Percentiles rank a stretch among this genome's conserved stretches.
Conservation (phyloP, 2,329 filamentous ascomycete genomes). For the Fusarium coicis region DNA sequence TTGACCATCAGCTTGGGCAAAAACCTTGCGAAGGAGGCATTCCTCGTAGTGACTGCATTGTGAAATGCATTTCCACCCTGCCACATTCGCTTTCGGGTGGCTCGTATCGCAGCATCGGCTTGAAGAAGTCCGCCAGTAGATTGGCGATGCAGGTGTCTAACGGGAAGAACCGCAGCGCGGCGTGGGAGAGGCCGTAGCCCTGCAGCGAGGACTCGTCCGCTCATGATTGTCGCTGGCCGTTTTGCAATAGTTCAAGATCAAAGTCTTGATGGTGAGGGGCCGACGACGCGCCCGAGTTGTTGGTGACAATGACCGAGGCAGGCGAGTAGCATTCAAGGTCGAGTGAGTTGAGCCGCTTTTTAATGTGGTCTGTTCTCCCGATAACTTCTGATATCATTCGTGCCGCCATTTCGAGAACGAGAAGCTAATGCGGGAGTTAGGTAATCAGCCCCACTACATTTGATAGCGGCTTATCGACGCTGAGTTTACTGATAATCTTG, state of each 20-base stretch:
- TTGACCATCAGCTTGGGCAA: conserved; percentile 92
- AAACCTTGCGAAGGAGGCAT: conserved; percentile 72
- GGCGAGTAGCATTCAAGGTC: conserved; percentile 35
- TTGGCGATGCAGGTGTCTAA: conserved; percentile 73
- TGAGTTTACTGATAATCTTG: background rate
- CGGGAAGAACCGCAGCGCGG: conserved; percentile 64
- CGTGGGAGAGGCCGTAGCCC: conserved; percentile 75
- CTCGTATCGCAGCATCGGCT: conserved; percentile 70
- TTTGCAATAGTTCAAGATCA: conserved; percentile 30
- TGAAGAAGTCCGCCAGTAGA: conserved; percentile 76
- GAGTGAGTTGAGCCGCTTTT: conserved; percentile 22
- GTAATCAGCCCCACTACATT: conserved; percentile 24
- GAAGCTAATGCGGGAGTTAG: conserved; percentile 30
- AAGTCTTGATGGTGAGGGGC: conserved; percentile 36
- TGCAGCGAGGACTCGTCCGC: conserved; percentile 67
- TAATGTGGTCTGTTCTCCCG: conserved; percentile 29
- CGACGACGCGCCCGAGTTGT: conserved; percentile 39
- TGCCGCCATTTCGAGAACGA: conserved; percentile 34
- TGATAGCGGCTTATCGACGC: background rate
- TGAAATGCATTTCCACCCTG: conserved; percentile 86
- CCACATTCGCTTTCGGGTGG: conserved; percentile 74
- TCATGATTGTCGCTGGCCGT: conserved; percentile 46
- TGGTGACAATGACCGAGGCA: conserved; percentile 29
- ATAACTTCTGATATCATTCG: conserved; percentile 39
- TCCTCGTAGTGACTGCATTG: conserved; percentile 74